Percentiles rank a stretch among this genome's conserved stretches.
phyloP scores from a whole-genome alignment of 352 stramenopile genomes.

The Plasmopara viticola region DNA sequence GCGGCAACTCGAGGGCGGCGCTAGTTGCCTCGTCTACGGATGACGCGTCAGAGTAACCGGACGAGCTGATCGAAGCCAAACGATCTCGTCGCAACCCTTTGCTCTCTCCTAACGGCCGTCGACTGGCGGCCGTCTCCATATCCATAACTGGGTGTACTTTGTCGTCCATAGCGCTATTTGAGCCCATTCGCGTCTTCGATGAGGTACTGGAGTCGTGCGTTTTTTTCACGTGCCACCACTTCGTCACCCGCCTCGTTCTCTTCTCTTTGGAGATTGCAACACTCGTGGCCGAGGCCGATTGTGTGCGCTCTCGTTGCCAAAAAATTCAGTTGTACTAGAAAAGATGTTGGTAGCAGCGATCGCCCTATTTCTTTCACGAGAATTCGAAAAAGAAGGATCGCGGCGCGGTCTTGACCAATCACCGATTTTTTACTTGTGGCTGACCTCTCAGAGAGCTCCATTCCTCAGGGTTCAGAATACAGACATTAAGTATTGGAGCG shows the following conservation, averaged over 20 bases:
- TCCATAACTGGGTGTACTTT: constrained; percentile 41
- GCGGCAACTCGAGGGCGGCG: constrained; percentile 36
- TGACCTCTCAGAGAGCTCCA: constrained; percentile 8
- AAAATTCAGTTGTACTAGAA: constrained; percentile 24
- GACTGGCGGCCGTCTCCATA: constrained; percentile 24
- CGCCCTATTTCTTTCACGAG: constrained; percentile 11
- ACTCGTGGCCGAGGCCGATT: constrained; percentile 3
- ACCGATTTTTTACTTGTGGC: constrained; percentile 8
- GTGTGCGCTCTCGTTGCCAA: constrained; percentile 2
- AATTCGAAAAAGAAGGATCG: constrained; percentile 30
- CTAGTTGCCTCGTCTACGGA: constrained; percentile 29
- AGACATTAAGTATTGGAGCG: constrained; percentile 11
- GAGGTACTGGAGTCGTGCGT: constrained; percentile 1
- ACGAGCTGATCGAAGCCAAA: constrained; percentile 30
- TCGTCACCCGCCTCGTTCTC: neutral
- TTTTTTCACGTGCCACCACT: constrained; percentile 2
- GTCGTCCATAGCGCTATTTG: constrained; percentile 40
- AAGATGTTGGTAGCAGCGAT: constrained; percentile 7
- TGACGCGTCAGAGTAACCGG: constrained; percentile 33
- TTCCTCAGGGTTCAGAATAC: constrained; percentile 2
- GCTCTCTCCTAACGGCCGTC: constrained; percentile 24
- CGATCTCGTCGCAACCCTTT: constrained; percentile 33
- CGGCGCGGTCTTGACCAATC: constrained; percentile 12
- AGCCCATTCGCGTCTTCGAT: constrained; percentile 27
- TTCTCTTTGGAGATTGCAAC: constrained; percentile 7